These are phyloP conservation scores for Amanita rimosa DNA, from an alignment of 768 basidiomycete genomes.

Conservation along the genomic window DNA sequence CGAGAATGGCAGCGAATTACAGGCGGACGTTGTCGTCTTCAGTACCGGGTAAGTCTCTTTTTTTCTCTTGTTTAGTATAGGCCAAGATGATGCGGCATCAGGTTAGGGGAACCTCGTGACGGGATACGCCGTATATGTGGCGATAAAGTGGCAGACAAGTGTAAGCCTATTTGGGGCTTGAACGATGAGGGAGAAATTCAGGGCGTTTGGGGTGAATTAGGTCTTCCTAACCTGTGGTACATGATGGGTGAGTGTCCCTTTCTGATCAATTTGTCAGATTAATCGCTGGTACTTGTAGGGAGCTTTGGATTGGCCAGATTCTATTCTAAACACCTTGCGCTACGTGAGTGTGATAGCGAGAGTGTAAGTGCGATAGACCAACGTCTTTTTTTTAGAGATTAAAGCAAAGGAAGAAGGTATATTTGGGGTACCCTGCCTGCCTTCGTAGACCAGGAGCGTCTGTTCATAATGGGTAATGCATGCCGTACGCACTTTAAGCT, in stretches of 20 bases:
- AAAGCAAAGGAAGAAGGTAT: slow-evolving; percentile 14
- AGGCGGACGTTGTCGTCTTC: slow-evolving; percentile 47
- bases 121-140: slow-evolving; percentile 34
- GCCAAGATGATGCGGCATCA: slow-evolving; percentile 11
- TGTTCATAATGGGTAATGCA: no score
- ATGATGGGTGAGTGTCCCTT: slow-evolving; percentile 36
- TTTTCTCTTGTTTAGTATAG: not conserved
- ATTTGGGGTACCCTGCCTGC: slow-evolving; percentile 7
- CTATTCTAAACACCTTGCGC: slow-evolving; percentile 49
- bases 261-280: not conserved
- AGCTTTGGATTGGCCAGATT: slow-evolving; percentile 40
- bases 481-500: no score
- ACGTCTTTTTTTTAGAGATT: slow-evolving; percentile 8
- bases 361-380: not conserved
- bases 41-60: slow-evolving; percentile 35
- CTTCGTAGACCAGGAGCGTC: not conserved
- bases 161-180: slow-evolving; percentile 54
- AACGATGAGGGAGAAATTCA: slow-evolving; percentile 53
- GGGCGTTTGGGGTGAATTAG: slow-evolving; percentile 39
- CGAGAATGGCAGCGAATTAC: slow-evolving; percentile 32
- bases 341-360: slow-evolving; percentile 35
- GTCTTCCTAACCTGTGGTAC: slow-evolving; percentile 44
- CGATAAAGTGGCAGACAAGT: slow-evolving; percentile 27
- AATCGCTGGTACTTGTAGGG: slow-evolving; percentile 17
- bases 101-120: slow-evolving; percentile 33